These are phyloP conservation scores for Crithidia sp. DNA, from an alignment of 208 protist genomes.

Conservation along the genomic window DNA sequence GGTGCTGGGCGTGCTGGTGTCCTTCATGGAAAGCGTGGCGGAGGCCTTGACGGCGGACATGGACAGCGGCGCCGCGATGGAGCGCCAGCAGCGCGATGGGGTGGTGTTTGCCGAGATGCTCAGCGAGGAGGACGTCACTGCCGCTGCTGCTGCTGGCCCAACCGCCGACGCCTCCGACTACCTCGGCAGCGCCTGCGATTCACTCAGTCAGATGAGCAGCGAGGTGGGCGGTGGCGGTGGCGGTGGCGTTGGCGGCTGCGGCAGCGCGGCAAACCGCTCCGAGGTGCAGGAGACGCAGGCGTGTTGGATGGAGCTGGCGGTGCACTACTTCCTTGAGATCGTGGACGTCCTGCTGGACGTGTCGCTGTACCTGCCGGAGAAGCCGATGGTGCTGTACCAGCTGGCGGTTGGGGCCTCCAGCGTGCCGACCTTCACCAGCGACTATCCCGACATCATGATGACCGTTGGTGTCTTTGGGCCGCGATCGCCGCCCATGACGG, in stretches of 20 bases:
- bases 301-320: conserved; percentile 53
- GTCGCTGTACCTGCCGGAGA: conserved; percentile 39
- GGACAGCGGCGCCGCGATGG: conserved; percentile 25
- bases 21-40: conserved; percentile 36
- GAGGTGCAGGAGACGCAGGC: conserved; percentile 23
- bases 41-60: conserved; percentile 32
- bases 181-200: conserved; percentile 16
- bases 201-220: conserved; percentile 9
- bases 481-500: conserved; percentile 12
- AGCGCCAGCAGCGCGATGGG: conserved; percentile 26
- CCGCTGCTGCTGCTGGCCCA: neutral
- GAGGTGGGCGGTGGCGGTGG: conserved; percentile 11
- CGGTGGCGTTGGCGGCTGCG: conserved; percentile 1
- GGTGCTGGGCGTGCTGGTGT: conserved; percentile 29
- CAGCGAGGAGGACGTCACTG: conserved; percentile 22
- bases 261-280: conserved; percentile 10
- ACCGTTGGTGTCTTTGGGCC: conserved; percentile 8
- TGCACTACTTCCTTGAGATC: conserved; percentile 72
- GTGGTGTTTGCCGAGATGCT: conserved; percentile 27
- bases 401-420: conserved; percentile 32
- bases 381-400: conserved; percentile 46
- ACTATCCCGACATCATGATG: conserved; percentile 18
- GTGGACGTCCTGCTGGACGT: conserved; percentile 55
- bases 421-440: neutral
- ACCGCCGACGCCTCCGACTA: conserved; percentile 16